Percentiles rank a stretch among this genome's conserved stretches.
These are phyloP conservation scores for Wickerhamomyces alni DNA, from an alignment of 805 yeast genomes.

Conservation along the genomic window DNA sequence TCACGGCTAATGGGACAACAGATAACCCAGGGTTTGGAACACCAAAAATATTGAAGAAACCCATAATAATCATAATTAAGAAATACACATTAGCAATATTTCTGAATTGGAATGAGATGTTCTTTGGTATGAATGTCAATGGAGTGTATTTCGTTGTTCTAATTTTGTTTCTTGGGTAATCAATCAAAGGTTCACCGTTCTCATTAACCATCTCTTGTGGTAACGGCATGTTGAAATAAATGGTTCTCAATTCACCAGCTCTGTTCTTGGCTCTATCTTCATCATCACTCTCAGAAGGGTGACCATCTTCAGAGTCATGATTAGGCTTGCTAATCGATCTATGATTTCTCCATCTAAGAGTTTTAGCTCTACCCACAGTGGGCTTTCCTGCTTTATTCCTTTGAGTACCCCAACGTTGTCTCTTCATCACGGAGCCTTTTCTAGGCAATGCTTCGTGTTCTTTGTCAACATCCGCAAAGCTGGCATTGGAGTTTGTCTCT, in stretches of 20 bases:
- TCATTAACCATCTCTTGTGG: conserved; percentile 56
- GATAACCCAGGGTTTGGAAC: conserved; percentile 72
- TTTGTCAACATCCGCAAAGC: not conserved
- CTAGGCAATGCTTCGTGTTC: conserved; percentile 21
- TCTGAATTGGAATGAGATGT: conserved; percentile 69
- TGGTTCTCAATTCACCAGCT: conserved; percentile 37
- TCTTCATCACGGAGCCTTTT: conserved; percentile 52
- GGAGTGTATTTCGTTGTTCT: conserved; percentile 96
- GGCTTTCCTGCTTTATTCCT: conserved; percentile 70
- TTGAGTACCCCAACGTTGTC: conserved; percentile 90
- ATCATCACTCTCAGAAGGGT: conserved; percentile 27
- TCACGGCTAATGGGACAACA: conserved; percentile 75
- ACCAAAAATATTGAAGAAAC: conserved; percentile 72
- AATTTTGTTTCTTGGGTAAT: conserved; percentile 84
- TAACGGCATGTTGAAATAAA: conserved; percentile 54
- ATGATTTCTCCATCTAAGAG: conserved; percentile 44
- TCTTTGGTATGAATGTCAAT: conserved; percentile 79
- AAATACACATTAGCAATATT: conserved; percentile 91
- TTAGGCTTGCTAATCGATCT: conserved; percentile 21
- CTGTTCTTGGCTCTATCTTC: conserved; percentile 28
- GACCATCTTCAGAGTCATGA: conserved; percentile 25
- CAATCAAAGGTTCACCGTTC: conserved; percentile 50
- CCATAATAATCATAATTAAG: conserved; percentile 70
- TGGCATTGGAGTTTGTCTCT: conserved; percentile 3
- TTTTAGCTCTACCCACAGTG: conserved; percentile 49